Percentiles rank a stretch among this genome's conserved stretches.
These are phyloP conservation scores for Fusarium fujikuroi DNA, from an alignment of 2,329 filamentous ascomycete species.

Conservation along the genomic window DNA sequence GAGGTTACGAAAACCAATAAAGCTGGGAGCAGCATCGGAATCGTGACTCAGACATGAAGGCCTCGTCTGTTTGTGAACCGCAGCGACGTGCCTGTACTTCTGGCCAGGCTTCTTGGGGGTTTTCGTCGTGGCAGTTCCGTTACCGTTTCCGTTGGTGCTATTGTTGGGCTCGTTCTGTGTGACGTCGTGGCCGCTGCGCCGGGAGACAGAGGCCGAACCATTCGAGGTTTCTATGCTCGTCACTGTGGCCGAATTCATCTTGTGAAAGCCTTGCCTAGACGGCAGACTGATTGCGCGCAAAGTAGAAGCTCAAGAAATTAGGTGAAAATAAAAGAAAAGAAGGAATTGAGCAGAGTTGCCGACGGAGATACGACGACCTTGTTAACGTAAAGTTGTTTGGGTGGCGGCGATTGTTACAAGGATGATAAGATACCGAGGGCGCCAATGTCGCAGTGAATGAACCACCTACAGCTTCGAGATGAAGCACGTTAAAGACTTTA, in stretches of 20 bases:
- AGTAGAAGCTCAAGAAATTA: not conserved
- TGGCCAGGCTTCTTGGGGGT: slow-evolving; percentile 35
- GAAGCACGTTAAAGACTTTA: slow-evolving; percentile 29
- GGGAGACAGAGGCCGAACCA: slow-evolving; percentile 41
- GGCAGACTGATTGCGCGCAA: slow-evolving; percentile 22
- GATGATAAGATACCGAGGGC: slow-evolving; percentile 29
- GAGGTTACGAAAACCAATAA: slow-evolving; percentile 92
- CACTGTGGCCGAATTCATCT: slow-evolving; percentile 56
- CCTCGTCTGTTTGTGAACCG: slow-evolving; percentile 77
- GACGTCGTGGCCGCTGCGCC: slow-evolving; percentile 43
- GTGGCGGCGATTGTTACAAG: slow-evolving; percentile 31
- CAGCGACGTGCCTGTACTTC: slow-evolving; percentile 93
- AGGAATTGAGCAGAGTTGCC: slow-evolving; percentile 6
- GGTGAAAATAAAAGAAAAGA: not conserved
- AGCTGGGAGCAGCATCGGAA: slow-evolving; percentile 78
- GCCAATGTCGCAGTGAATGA: slow-evolving; percentile 34
- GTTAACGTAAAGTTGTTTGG: slow-evolving; percentile 31
- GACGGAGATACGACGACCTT: slow-evolving; percentile 14
- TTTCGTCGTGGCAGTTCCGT: slow-evolving; percentile 38
- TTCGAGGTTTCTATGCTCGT: slow-evolving; percentile 49
- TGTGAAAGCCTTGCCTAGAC: slow-evolving; percentile 27
- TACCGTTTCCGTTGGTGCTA: slow-evolving; percentile 39
- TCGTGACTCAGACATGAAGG: slow-evolving; percentile 91
- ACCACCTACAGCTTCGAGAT: slow-evolving; percentile 26
- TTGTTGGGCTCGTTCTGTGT: slow-evolving; percentile 41